Conservation (phyloP, 2,329 filamentous ascomycete genomes). For the Phyllachora maydis region DNA sequence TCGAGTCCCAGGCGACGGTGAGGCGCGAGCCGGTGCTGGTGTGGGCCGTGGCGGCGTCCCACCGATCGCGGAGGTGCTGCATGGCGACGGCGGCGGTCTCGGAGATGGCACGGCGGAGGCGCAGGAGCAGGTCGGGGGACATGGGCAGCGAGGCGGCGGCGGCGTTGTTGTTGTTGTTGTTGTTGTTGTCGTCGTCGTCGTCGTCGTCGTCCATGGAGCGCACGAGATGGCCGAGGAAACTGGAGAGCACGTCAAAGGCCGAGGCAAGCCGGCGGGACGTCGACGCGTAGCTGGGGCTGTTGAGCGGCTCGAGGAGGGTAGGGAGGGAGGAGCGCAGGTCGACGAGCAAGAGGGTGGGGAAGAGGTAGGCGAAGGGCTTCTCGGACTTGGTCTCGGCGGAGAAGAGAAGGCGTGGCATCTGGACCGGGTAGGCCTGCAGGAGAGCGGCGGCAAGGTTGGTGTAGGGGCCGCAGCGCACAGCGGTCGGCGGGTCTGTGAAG, state of each 20-base stretch:
- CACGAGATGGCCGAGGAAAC: constrained; percentile 37
- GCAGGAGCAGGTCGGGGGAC: constrained; percentile 36
- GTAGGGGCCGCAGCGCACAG: constrained; percentile 33
- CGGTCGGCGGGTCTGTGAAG: too few species aligned
- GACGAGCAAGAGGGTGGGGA: constrained; percentile 43
- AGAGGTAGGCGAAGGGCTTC: constrained; percentile 38
- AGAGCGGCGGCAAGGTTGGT: constrained; percentile 36
- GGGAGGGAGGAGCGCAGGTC: constrained; percentile 45
- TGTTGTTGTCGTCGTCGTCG: constrained; percentile 2
- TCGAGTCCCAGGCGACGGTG: constrained; percentile 37
- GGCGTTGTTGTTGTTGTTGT: too few species aligned
- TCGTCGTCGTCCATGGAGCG: constrained; percentile 27
- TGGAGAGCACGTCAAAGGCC: constrained; percentile 39
- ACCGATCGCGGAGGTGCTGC: constrained; percentile 49
- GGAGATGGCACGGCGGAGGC: constrained; percentile 34
- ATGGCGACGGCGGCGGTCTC: constrained; percentile 42
- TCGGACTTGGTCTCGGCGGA: constrained; percentile 13
- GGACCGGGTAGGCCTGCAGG: constrained; percentile 29
- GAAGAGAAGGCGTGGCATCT: constrained; percentile 29
- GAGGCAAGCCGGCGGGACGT: constrained; percentile 33
- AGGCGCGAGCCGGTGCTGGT: constrained; percentile 20
- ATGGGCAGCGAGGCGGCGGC: too few species aligned
- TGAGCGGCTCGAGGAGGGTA: constrained; percentile 34
- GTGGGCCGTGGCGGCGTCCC: constrained; percentile 31
- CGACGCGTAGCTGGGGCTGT: constrained; percentile 27